Evolutionary conservation across 2,329 filamentous ascomycete species (phyloP).

Genomic region (Tolypocladium sp.): DNA sequence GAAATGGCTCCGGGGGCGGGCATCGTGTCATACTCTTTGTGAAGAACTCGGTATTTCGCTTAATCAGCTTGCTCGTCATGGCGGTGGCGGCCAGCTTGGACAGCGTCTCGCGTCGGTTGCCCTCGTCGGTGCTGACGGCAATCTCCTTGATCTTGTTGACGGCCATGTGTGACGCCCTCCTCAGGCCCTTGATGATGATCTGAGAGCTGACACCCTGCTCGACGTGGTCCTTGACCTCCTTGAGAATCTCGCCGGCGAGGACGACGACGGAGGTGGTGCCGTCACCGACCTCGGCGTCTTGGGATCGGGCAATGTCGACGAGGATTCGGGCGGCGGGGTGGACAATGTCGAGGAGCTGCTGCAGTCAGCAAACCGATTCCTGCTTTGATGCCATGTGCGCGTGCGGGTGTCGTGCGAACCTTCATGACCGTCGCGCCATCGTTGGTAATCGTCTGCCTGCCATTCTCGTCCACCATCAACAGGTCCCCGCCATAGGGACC

Average conservation of each 20-base stretch:
- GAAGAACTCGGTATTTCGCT: conserved; percentile 93
- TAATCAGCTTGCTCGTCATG: conserved; percentile 99
- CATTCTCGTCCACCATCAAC: conserved; percentile 91
- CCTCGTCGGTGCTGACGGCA: conserved; percentile 73
- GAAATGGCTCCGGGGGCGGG: background rate
- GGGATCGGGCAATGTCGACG: conserved; percentile 94
- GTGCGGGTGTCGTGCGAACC: conserved; percentile 35
- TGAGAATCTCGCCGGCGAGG: conserved; percentile 92
- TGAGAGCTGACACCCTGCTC: conserved; percentile 96
- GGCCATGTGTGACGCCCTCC: conserved; percentile 79
- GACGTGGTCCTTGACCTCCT: conserved; percentile 92
- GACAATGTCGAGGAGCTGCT: conserved; percentile 89
- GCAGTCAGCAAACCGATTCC: background rate
- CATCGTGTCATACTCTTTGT: conserved; percentile 66
- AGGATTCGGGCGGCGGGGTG: conserved; percentile 95
- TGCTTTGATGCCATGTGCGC: background rate
- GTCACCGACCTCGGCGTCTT: conserved; percentile 98
- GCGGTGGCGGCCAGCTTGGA: conserved; percentile 85
- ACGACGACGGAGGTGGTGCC: conserved; percentile 97
- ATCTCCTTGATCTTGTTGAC: conserved; percentile 99
- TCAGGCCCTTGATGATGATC: conserved; percentile 92
- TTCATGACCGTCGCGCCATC: conserved; percentile 99
- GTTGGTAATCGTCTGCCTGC: conserved; percentile 95
- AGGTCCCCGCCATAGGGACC: conserved; percentile 96
- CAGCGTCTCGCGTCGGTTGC: conserved; percentile 78